These are phyloP conservation scores for Caloboletus firmus DNA, from an alignment of 1,284 basidiomycete genomes.

Conservation along the genomic window DNA sequence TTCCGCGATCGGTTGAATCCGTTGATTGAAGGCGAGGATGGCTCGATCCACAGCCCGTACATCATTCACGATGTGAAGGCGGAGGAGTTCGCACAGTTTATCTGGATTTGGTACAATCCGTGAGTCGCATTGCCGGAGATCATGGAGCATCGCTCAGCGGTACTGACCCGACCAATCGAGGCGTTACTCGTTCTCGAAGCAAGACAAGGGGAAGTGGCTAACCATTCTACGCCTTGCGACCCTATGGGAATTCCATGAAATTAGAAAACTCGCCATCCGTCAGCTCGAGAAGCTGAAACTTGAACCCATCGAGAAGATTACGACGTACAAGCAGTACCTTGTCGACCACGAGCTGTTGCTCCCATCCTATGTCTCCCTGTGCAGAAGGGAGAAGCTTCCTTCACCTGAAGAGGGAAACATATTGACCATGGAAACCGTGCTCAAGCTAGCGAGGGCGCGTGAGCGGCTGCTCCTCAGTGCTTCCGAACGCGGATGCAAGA, in stretches of 20 bases:
- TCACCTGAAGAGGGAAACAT: conserved; percentile 54
- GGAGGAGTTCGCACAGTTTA: conserved; percentile 56
- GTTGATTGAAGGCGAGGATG: conserved; percentile 35
- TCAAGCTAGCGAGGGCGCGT: conserved; percentile 57
- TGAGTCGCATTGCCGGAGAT: conserved; percentile 27
- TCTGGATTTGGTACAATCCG: conserved; percentile 75
- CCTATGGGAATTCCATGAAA: conserved; percentile 59
- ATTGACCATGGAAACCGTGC: conserved; percentile 58
- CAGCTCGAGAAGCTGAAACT: conserved; percentile 62
- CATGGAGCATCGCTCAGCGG: not conserved
- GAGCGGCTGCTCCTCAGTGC: conserved; percentile 50
- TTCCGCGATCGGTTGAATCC: conserved; percentile 41
- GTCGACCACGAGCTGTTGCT: conserved; percentile 56
- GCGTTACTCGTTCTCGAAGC: conserved; percentile 16
- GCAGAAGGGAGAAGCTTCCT: conserved; percentile 54
- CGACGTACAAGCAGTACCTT: conserved; percentile 47
- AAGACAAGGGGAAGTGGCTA: conserved; percentile 53
- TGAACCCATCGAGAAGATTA: conserved; percentile 60
- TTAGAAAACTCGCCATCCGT: conserved; percentile 57
- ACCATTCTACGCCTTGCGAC: conserved; percentile 57
- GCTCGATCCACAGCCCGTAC: conserved; percentile 38
- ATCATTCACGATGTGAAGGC: conserved; percentile 37
- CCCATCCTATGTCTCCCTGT: conserved; percentile 56
- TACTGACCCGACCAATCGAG: conserved; percentile 12
- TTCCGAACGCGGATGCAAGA: conserved; percentile 40